These are phyloP conservation scores for Serendipita sp. DNA, from an alignment of 768 basidiomycete genomes.

Conservation along the genomic window DNA sequence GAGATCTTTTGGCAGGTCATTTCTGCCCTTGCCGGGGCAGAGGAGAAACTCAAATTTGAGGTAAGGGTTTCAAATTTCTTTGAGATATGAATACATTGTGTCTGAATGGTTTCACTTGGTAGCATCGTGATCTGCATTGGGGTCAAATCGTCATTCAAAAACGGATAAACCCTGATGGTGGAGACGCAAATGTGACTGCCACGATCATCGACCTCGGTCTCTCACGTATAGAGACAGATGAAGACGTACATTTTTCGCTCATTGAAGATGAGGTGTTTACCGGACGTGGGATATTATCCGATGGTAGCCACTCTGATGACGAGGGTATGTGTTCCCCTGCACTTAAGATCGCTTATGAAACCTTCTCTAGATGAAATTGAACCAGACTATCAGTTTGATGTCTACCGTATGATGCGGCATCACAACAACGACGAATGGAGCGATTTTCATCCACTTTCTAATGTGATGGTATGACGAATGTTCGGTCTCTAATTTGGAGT, in stretches of 20 bases:
- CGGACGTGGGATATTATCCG: background rate
- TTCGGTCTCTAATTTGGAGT: background rate
- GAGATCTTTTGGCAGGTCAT: conserved; percentile 86
- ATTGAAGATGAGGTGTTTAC: conserved; percentile 74
- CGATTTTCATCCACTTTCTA: conserved; percentile 64
- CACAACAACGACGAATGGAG: conserved; percentile 53
- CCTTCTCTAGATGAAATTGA: conserved; percentile 4
- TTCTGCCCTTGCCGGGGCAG: conserved; percentile 60
- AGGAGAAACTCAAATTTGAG: conserved; percentile 72
- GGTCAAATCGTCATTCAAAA: conserved; percentile 79
- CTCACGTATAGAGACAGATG: conserved; percentile 61
- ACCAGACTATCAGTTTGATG: conserved; percentile 90
- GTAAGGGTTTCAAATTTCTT: conserved; percentile 27
- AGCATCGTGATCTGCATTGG: conserved; percentile 99
- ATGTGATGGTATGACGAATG: conserved; percentile 53
- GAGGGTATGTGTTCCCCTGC: conserved; percentile 37
- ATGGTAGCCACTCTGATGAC: conserved; percentile 36
- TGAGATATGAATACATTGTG: conserved; percentile 7
- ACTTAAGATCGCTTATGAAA: background rate
- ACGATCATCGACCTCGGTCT: conserved; percentile 93
- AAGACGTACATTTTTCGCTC: conserved; percentile 51
- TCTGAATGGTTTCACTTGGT: background rate
- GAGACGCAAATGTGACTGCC: conserved; percentile 29
- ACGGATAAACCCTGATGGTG: conserved; percentile 22
- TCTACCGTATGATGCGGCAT: conserved; percentile 76